phyloP scores from a whole-genome alignment of 306 rosid species.

The Vachellia pachyceras region DNA sequence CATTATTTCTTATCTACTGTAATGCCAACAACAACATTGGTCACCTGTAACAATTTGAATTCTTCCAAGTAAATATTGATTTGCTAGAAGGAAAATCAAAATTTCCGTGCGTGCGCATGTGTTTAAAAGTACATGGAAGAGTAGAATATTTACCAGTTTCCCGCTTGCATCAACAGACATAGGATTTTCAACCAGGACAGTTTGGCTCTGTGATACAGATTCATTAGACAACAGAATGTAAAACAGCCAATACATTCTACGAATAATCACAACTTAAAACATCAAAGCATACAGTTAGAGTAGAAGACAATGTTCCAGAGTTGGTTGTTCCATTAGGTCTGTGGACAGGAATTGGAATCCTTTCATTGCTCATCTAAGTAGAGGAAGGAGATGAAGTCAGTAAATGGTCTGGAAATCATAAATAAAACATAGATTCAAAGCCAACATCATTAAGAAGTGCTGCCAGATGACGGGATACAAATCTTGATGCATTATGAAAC shows the following conservation, averaged over 20 bases:
- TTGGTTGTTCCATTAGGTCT: constrained; percentile 75
- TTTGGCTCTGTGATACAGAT: constrained; percentile 59
- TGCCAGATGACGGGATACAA: neutral
- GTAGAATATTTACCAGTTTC: constrained; percentile 69
- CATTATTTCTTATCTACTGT: constrained; percentile 81
- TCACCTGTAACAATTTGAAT: constrained; percentile 70
- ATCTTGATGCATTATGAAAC: neutral
- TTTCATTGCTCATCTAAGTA: constrained; percentile 65
- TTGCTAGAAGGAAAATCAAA: constrained; percentile 29
- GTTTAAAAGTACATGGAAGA: constrained; percentile 13
- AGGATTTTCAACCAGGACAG: constrained; percentile 97
- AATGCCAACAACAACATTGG: constrained; percentile 96
- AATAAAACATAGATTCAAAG: neutral
- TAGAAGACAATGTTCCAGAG: constrained; percentile 68
- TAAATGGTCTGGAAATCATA: neutral
- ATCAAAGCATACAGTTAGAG: constrained; percentile 71
- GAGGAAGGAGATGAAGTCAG: neutral
- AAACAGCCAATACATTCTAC: neutral
- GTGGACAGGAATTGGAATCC: constrained; percentile 81
- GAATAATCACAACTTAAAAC: constrained; percentile 12
- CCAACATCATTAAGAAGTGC: neutral
- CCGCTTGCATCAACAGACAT: constrained; percentile 95
- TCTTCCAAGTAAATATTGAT: constrained; percentile 14
- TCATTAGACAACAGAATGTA: constrained; percentile 22
- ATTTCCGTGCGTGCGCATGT: neutral